Percentiles rank a stretch among this genome's conserved stretches.
Evolutionary conservation across 768 basidiomycete genomes (phyloP).

Genomic region (Candolleomyces aberdarensis): DNA sequence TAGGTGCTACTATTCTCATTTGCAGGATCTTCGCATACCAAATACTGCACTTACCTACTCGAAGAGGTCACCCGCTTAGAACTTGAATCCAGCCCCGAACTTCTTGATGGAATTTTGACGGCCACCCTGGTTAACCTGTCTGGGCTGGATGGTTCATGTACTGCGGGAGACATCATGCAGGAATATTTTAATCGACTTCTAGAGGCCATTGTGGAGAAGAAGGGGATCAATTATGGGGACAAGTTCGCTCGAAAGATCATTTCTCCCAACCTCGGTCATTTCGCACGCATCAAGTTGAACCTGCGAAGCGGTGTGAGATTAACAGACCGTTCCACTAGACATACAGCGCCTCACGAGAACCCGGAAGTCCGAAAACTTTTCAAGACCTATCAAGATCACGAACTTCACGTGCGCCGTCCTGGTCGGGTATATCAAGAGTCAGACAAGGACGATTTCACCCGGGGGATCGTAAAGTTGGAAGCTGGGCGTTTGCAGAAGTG

Average conservation of each 20-base stretch:
- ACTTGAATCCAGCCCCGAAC: constrained; percentile 22
- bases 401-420: too few relatives aligned
- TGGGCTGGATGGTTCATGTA: constrained; percentile 19
- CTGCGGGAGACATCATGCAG: constrained; percentile 27
- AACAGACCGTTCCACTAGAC: too few relatives aligned
- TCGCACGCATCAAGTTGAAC: too few relatives aligned
- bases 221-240: constrained; percentile 26
- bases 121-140: constrained; percentile 26
- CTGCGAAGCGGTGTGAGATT: too few relatives aligned
- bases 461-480: too few relatives aligned
- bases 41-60: constrained; percentile 30
- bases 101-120: constrained; percentile 20
- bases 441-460: too few relatives aligned
- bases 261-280: too few relatives aligned
- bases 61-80: constrained; percentile 28
- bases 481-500: too few relatives aligned
- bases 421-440: too few relatives aligned
- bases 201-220: constrained; percentile 23
- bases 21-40: constrained; percentile 27
- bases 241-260: constrained; percentile 23
- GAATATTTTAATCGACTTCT: constrained; percentile 30
- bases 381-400: too few relatives aligned
- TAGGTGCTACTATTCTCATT: constrained; percentile 29
- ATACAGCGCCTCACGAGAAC: too few relatives aligned
- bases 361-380: too few relatives aligned